Base-by-base conservation (phyloP, 805 yeast genomes). In the Ogataea corticis region DNA sequence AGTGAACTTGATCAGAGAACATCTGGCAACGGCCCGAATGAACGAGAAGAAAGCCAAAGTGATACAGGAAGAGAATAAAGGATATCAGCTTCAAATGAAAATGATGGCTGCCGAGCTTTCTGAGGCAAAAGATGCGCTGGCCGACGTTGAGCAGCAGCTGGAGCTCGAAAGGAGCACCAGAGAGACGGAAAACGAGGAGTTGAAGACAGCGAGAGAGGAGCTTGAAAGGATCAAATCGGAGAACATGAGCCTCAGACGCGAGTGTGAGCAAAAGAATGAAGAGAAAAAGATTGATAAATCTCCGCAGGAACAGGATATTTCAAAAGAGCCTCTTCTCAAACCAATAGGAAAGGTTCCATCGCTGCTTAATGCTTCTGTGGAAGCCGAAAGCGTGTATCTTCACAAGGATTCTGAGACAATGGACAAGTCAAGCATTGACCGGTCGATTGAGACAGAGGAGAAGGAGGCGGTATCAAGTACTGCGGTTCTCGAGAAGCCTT, bases 11-110 rank as follows among this genome's bases (percentile, higher is more conserved):
- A 41, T 47, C 4, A 46, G 59, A 37, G 55, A 49, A 9, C 63
- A 59, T 35, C 36, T 61, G 12, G 41, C 54, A 1, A 50, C 54
- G 3, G 57, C 58, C 4, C 46, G 50, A 25, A 30, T 33, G 5
- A 49, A 49, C 17, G 65, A 60, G 37, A 38, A 9, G 9, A 53
- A 51, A 35, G 38, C 54, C 12, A 37, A 28, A 11, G 33, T 16
- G 9, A 33, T 44, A 2, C n/a, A 30, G 5, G 49, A 47, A 28
- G 56, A 52, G 35, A 50, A 44, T 32, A 39, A 48, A 21, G 7
- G 23, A 3, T 34, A 12, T 19, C 33, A 38, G 33, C 16, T 16
- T 14, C 38, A 37, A 19, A 12, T 36, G 29, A 32, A 30, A 21
- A 38, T 42, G 32, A 15, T 31, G 2, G n/a, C 39, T 6, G 25